phyloP scores from a whole-genome alignment of 305 asterid species.

The Solanum hybrid region DNA sequence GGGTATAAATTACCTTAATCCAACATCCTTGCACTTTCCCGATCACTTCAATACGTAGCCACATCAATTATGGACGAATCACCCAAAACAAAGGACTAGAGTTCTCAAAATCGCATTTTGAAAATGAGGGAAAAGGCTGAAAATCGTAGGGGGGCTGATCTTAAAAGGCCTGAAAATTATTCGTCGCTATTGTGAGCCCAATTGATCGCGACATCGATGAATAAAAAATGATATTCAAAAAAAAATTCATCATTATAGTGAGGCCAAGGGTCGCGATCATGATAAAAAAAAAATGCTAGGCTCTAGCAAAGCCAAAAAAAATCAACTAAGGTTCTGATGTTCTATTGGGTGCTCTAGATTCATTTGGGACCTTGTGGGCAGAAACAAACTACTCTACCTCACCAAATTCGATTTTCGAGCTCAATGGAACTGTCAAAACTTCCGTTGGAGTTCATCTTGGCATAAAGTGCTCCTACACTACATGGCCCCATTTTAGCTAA shows the following conservation, averaged over 20 bases:
- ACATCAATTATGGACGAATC: neutral
- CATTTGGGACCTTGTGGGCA: neutral
- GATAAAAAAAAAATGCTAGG: neutral
- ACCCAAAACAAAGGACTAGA: neutral
- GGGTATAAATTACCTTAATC: neutral
- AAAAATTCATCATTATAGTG: neutral
- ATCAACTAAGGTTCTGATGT: neutral
- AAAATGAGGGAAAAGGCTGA: neutral
- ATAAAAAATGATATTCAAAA: neutral
- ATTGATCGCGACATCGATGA: neutral
- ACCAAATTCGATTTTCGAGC: neutral
- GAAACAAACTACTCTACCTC: neutral
- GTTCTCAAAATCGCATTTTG: neutral
- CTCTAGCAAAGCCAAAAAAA: neutral
- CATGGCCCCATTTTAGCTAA: neutral
- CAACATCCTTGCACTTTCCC: neutral
- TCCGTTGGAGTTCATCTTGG: neutral
- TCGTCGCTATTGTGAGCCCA: neutral
- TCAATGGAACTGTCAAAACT: neutral
- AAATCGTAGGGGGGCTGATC: neutral
- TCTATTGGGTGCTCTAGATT: neutral
- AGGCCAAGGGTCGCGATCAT: neutral
- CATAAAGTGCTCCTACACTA: neutral
- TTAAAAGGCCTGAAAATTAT: neutral
- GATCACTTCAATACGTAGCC: neutral